Percentiles rank a stretch among this genome's conserved stretches.
These are phyloP conservation scores for Micractinium sp. DNA, from an alignment of 139 green algal genomes.

Conservation along the genomic window DNA sequence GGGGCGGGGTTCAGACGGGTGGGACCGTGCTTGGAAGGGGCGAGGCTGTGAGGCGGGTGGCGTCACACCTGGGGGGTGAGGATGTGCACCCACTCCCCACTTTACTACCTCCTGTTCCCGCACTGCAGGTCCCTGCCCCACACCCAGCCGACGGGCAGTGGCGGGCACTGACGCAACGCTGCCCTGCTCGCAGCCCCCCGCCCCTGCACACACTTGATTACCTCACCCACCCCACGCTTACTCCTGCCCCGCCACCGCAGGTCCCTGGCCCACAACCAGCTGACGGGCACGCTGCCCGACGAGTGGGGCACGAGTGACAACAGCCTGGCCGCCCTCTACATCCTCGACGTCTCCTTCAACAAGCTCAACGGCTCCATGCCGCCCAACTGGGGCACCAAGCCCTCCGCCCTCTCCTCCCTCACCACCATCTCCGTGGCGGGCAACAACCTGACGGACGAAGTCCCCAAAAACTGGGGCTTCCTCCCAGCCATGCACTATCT, in stretches of 20 bases:
- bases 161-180: not conserved
- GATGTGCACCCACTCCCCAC: too few relatives aligned
- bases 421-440: not conserved
- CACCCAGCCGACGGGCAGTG: too few relatives aligned
- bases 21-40: too few relatives aligned
- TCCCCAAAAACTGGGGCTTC: constrained; percentile 21
- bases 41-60: too few relatives aligned
- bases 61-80: too few relatives aligned
- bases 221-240: not conserved
- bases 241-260: not conserved
- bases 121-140: too few relatives aligned
- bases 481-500: constrained; percentile 20
- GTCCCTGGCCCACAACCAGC: constrained; percentile 19
- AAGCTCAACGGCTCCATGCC: constrained; percentile 18
- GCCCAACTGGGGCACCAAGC: constrained; percentile 7
- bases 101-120: too few relatives aligned
- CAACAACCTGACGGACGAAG: constrained; percentile 18
- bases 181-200: not conserved
- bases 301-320: constrained; percentile 4
- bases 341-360: constrained; percentile 18
- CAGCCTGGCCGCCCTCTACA: not conserved
- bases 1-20: too few relatives aligned
- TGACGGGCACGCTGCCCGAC: constrained; percentile 22
- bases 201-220: not conserved
- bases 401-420: constrained; percentile 26